Evolutionary conservation across 371 early-diverging fungal genomes (phyloP), one percentile per base, ranked within the genome.

Genomic region (Phascolomyces articulosus): DNA sequence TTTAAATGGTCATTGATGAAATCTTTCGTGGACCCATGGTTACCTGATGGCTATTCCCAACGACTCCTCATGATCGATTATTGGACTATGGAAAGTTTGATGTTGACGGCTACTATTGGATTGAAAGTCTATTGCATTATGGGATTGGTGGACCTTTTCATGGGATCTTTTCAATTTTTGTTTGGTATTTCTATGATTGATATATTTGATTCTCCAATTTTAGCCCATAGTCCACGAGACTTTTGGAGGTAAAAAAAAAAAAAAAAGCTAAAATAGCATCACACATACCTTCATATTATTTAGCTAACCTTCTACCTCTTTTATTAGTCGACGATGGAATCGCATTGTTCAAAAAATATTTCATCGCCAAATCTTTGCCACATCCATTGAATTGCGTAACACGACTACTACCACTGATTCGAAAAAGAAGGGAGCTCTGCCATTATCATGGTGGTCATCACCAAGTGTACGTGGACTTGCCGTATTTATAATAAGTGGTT

Each of bases 301-400:
- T 44, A 8, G 16, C 44, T 44, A 15, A n/a, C 44, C 44, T 15
- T 44, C 2, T 44, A 8, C 7, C 8, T 44, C 16, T 44, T 44
- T 44, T 44, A 4, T 44, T 13, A 74, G 77, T 58, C 67, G 72
- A 41, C 68, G 79, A 44, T 76, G 79, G 79, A 79, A 79, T 60
- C 70, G 48, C 55, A 56, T 68, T 23, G 66, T 79, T n/a, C 74
- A 67, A 26, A 77, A 72, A n/a, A n/a, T 70, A 9, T 55, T 77
- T 7, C 77, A 79, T 60, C 27, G 51, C 16, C 63, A 64, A 41
- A 51, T 78, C 4, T 75, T 73, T 48, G 31, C 53, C 9, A 38
- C 13, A 24, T 47, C 38, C 29, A 44, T 44, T n/a, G n/a, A 44
- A 44, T 44, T 2, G 16, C 18, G 44, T 16, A 44, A 44, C 44